Evolutionary conservation across 2,329 filamentous ascomycete species (phyloP).

Genomic region (Aspergillus ochraceoroseus): DNA sequence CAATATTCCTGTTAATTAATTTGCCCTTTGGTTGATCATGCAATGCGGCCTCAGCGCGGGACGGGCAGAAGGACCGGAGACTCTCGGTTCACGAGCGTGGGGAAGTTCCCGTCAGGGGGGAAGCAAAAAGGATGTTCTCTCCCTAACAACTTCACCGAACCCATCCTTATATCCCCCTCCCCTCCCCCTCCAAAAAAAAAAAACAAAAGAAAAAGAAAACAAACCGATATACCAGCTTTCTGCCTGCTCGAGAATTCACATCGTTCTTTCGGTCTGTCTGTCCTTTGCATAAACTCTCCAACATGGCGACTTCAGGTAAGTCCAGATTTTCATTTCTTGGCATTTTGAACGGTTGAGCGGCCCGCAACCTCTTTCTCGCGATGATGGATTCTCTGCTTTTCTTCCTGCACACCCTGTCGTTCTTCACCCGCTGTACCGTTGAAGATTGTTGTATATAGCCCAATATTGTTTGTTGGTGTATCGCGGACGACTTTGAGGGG

Average conservation of each 20-base stretch:
- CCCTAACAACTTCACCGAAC: not conserved
- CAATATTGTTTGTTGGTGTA: too few relatives aligned
- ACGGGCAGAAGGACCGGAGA: not conserved
- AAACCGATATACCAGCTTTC: too few relatives aligned
- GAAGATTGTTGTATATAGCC: too few relatives aligned
- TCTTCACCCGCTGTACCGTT: too few relatives aligned
- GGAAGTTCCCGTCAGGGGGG: not conserved
- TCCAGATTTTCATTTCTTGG: not conserved
- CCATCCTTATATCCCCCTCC: not conserved
- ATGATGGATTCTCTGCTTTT: too few relatives aligned
- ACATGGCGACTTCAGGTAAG: constrained; percentile 6
- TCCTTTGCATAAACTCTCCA: too few relatives aligned
- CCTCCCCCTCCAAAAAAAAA: not conserved
- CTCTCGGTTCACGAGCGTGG: not conserved
- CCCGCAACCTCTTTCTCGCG: not conserved
- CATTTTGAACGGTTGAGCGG: not conserved
- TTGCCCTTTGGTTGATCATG: too few relatives aligned
- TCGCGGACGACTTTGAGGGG: too few relatives aligned
- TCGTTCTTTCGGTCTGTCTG: too few relatives aligned
- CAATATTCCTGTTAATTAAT: too few relatives aligned
- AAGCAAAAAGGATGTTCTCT: not conserved
- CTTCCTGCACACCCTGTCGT: not conserved
- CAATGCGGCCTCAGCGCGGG: too few relatives aligned
- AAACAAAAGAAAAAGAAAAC: too few relatives aligned
- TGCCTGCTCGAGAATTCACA: not conserved